Base-by-base conservation (phyloP, 306 rosid genomes). In the Casuarina glauca region DNA sequence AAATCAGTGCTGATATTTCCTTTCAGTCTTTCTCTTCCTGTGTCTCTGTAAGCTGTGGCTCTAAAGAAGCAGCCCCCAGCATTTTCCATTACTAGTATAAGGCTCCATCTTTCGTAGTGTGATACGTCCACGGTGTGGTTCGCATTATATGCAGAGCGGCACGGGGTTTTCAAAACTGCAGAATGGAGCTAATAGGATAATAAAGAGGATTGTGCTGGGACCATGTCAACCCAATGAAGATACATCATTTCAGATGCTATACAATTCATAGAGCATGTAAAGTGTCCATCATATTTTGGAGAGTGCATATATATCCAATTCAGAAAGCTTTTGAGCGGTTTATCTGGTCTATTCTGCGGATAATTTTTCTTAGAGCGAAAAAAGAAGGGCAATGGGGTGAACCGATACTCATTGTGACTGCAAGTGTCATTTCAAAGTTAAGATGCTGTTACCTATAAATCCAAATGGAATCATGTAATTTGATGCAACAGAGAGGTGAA, bases 401-500 rank as follows among this genome's bases (percentile, higher is more conserved):
- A 58, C 20, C 64, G 64, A 58, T 35, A 58, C 26, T 58, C 32
- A 8, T 58, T 58, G 35, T 58, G 64, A 58, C 35, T 58, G 9
- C 10, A 16, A 66, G 12, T 66, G 70, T 32, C 70, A 66, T 42
- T 66, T 66, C 70, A 66, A 66, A 48, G 71, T 67, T 67, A 16
- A 67, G n/a, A 35, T 67, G 71, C 71, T 67, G 50, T 67, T 17
- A 42, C 8, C 16, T n/a, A 67, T 67, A 49, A 42, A 69, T 75
- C 60, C 73, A 61, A 43, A 41, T 10, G 51, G 78, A 79, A 71
- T 79, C 55, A 49, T 39, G 20, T 46, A 69, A 39, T 41, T 26
- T 73, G 82, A 52, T 79, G 78, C 67, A 48, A 32, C 36, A 32
- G 54, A 57, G 76, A 70, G 77, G 79, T 64, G 74, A 83, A 43